These are phyloP conservation scores for Alternaria infectoria DNA, from an alignment of 2,329 filamentous ascomycete genomes.

Conservation along the genomic window DNA sequence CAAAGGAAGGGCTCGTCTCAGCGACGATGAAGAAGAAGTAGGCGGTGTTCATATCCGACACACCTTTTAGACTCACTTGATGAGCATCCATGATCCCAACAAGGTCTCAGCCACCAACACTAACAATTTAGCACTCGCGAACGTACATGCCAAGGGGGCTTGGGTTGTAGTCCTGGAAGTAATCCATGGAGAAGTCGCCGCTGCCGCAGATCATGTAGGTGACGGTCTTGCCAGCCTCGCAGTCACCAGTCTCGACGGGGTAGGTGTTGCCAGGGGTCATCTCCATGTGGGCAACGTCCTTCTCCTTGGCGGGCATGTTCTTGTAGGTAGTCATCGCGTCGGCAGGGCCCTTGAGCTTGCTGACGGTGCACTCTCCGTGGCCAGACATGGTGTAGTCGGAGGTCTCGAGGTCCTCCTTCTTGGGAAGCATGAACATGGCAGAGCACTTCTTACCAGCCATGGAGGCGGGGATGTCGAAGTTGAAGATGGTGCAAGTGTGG, in stretches of 20 bases:
- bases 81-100: not conserved
- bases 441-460: conserved; percentile 66
- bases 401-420: conserved; percentile 63
- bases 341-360: conserved; percentile 56
- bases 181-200: conserved; percentile 60
- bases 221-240: conserved; percentile 60
- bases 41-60: not conserved
- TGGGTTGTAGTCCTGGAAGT: conserved; percentile 69
- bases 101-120: not conserved
- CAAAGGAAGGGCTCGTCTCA: not conserved
- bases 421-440: conserved; percentile 70
- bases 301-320: conserved; percentile 56
- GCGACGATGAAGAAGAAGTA: not conserved
- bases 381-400: conserved; percentile 64
- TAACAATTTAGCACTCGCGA: conserved; percentile 23
- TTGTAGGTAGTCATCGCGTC: conserved; percentile 60
- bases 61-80: conserved; percentile 1
- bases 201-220: conserved; percentile 59
- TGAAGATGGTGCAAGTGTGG: conserved; percentile 66
- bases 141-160: conserved; percentile 50
- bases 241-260: conserved; percentile 61
- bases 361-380: conserved; percentile 61
- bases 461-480: conserved; percentile 67
- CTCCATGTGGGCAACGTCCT: conserved; percentile 49
- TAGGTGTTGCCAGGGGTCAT: conserved; percentile 60